These are phyloP conservation scores for Penicillium crystallinum DNA, from an alignment of 495 filamentous ascomycete genomes.

Conservation along the genomic window DNA sequence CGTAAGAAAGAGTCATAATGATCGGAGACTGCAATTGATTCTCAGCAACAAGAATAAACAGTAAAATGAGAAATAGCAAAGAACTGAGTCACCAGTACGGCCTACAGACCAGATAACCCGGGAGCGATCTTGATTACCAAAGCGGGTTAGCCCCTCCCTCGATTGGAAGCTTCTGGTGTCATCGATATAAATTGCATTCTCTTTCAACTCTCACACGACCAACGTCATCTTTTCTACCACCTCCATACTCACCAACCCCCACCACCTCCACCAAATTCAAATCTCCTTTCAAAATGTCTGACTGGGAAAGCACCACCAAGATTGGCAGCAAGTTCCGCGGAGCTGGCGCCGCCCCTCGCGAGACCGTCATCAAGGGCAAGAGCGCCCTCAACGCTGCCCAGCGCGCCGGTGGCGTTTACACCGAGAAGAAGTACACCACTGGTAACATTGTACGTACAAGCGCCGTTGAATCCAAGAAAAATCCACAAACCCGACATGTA, in stretches of 20 bases:
- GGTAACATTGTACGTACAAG: constrained; percentile 67
- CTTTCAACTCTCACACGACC: constrained; percentile 30
- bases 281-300: constrained; percentile 40
- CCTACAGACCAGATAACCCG: too few species aligned
- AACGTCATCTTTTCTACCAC: constrained; percentile 6
- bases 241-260: neutral
- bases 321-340: constrained; percentile 77
- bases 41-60: neutral
- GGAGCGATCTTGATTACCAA: too few species aligned
- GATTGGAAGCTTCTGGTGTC: constrained; percentile 42
- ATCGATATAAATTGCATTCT: constrained; percentile 38
- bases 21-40: neutral
- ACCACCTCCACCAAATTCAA: neutral
- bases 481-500: neutral
- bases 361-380: constrained; percentile 84
- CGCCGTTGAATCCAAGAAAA: neutral
- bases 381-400: constrained; percentile 86
- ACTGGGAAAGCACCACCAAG: constrained; percentile 88
- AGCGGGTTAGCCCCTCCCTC: constrained; percentile 33
- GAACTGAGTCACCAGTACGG: neutral
- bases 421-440: constrained; percentile 86
- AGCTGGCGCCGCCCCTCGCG: constrained; percentile 55
- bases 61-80: neutral
- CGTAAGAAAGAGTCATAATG: neutral
- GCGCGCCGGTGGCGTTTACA: constrained; percentile 70